These are phyloP conservation scores for Chlamydomonas asymmetrica DNA, from an alignment of 139 green algal species.

Conservation along the genomic window DNA sequence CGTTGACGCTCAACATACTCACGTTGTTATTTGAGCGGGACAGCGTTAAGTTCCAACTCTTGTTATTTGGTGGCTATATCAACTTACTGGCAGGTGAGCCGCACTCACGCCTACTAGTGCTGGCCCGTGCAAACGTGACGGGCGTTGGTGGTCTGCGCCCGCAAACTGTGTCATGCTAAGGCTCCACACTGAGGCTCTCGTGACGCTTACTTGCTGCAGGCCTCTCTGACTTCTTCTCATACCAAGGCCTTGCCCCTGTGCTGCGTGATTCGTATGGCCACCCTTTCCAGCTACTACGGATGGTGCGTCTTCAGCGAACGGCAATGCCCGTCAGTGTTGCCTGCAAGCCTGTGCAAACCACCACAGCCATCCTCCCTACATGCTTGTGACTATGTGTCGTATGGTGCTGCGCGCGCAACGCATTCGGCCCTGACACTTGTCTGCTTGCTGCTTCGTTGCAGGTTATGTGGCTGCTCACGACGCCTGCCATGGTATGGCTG, in stretches of 20 bases:
- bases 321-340: no score
- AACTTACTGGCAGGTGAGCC: slow-evolving; percentile 46
- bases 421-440: no score
- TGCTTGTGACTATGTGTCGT: no score
- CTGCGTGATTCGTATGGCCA: slow-evolving; percentile 30
- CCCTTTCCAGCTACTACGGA: slow-evolving; percentile 28
- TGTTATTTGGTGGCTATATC: slow-evolving; percentile 40
- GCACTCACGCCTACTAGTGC: no score
- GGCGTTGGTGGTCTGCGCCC: no score
- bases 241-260: slow-evolving; percentile 22
- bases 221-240: slow-evolving; percentile 36
- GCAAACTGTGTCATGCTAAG: no score
- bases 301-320: no score
- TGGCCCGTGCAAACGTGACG: no score
- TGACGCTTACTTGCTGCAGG: no score
- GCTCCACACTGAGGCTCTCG: no score
- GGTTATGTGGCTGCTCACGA: slow-evolving; percentile 51
- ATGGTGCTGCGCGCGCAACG: no score
- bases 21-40: slow-evolving; percentile 50
- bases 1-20: slow-evolving; percentile 45
- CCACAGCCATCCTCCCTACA: background rate
- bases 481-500: slow-evolving; percentile 50
- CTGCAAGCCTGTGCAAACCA: slow-evolving; percentile 2
- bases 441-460: background rate
- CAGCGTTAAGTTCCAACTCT: slow-evolving; percentile 42